Base-by-base conservation (phyloP, 352 stramenopile genomes). In the Pythium pyrilobum region DNA sequence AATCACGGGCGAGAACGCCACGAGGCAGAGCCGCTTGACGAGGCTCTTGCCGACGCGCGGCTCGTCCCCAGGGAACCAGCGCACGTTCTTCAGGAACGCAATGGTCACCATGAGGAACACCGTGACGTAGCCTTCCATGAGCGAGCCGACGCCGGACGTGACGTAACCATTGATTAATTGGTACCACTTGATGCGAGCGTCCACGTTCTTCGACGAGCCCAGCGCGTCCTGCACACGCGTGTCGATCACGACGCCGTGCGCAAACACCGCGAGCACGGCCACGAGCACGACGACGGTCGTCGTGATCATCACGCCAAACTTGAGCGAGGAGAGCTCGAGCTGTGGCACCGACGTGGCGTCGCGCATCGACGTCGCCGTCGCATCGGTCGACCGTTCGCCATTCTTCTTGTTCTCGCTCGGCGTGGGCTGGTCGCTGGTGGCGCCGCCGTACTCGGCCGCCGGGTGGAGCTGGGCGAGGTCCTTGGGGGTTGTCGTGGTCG, bases 41-140 rank as follows among this genome's bases (percentile, higher is more conserved):
- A 34, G 56, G 10, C 54, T 48, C 8, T 41, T 37, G 0, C 66
- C 66, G 6, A 56, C 9, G 18, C 20, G 33, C 4, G 61, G 48
- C 37, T 58, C 51, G 12, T 78, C 62, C 6, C 57, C 45, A 5
- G 66, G 66, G 44, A 69, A 64, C 69, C 62, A 73, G 29, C 29
- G 43, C 12, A 64, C 42, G 37, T 81, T 81, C 24, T 48, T 47
- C 0, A 81, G 40, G 52, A 69, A 81, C 23, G 59, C 67, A 18
- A 70, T 40, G 38, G 69, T 68, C n/a, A 75, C 71, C 1, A 54
- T 60, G 3, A 77, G 45, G 46, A 81, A 81, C 45, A 72, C 45
- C n/a, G 60, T 50, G 39, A 65, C 73, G 42, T 47, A 56, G 16
- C 49, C 48, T 20, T 74, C 68, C 21, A 77, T 38, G 4, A 69